These are phyloP conservation scores for Volvox reticuliferus DNA, from an alignment of 139 green algal genomes.

Conservation along the genomic window DNA sequence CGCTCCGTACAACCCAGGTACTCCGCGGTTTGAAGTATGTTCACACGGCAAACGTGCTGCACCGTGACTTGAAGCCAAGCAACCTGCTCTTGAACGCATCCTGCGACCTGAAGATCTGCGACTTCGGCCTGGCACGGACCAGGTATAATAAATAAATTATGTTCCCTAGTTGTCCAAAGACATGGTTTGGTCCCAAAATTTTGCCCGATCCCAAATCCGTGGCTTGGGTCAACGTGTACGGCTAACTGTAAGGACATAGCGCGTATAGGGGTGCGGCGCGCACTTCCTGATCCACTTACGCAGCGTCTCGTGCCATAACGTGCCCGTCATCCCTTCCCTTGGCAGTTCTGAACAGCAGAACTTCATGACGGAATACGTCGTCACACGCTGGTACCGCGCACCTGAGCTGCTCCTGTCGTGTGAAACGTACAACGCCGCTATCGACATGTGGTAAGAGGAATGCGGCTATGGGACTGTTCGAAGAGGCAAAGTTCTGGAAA, in stretches of 20 bases:
- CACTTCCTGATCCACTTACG: too few relatives aligned
- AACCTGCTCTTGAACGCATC: constrained; percentile 98
- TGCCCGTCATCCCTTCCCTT: not conserved
- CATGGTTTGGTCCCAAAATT: too few relatives aligned
- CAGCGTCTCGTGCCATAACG: too few relatives aligned
- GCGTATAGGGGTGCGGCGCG: too few relatives aligned
- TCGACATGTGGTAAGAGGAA: constrained; percentile 69
- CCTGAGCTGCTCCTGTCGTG: constrained; percentile 95
- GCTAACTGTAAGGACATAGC: too few relatives aligned
- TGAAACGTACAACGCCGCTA: constrained; percentile 84
- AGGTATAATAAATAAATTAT: constrained; percentile 48
- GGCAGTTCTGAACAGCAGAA: constrained; percentile 80
- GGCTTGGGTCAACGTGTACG: too few relatives aligned
- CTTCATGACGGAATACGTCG: constrained; percentile 98
- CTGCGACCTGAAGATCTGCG: constrained; percentile 98
- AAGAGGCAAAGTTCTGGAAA: too few relatives aligned
- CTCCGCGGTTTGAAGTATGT: constrained; percentile 94
- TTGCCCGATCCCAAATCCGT: too few relatives aligned
- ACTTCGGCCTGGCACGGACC: constrained; percentile 97
- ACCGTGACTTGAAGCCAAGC: constrained; percentile 97
- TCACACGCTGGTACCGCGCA: constrained; percentile 96
- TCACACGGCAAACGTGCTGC: constrained; percentile 92
- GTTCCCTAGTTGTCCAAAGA: too few relatives aligned
- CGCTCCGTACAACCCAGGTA: constrained; percentile 66
- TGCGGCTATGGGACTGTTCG: not conserved